A percentile compares a stretch with the other conserved stretches of the same genome.
These are phyloP conservation scores for Aspergillus persii DNA, from an alignment of 2,329 filamentous ascomycete genomes.

Conservation along the genomic window DNA sequence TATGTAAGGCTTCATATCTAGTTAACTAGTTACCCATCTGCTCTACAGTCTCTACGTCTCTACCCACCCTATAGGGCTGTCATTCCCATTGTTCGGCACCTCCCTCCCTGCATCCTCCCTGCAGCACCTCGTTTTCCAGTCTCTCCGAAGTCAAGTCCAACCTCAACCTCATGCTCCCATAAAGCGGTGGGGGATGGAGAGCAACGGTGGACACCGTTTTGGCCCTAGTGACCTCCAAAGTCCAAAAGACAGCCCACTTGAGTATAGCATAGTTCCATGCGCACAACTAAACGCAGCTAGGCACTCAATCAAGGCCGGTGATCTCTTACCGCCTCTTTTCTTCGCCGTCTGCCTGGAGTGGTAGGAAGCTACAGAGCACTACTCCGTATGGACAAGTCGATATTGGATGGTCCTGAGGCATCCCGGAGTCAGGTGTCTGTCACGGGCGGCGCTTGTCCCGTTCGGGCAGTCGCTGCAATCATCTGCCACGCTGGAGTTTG, in stretches of 20 bases:
- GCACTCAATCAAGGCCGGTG: neutral
- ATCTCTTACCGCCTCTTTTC: neutral
- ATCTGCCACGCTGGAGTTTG: neutral
- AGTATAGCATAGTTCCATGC: neutral
- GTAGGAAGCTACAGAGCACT: no score
- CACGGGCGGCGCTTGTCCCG: slow-evolving; percentile 3
- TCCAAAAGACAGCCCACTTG: neutral
- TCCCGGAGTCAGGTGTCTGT: neutral
- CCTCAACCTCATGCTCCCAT: neutral
- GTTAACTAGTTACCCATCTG: no score
- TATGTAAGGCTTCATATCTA: neutral
- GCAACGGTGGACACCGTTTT: neutral
- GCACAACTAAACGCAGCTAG: neutral
- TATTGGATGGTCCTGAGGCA: neutral
- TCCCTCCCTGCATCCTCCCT: neutral
- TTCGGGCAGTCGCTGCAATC: neutral
- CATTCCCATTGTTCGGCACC: neutral
- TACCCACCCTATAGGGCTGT: neutral
- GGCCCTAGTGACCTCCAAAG: neutral
- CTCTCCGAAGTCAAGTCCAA: neutral
- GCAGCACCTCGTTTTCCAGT: neutral
- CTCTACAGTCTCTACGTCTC: neutral
- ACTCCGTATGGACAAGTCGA: neutral
- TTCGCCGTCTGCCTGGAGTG: neutral
- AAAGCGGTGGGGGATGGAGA: neutral